A percentile compares a stretch with the other conserved stretches of the same genome.
Conservation (phyloP, 805 yeast species). For the baker's yeast (Saccharomyces cerevisiae) region DNA sequence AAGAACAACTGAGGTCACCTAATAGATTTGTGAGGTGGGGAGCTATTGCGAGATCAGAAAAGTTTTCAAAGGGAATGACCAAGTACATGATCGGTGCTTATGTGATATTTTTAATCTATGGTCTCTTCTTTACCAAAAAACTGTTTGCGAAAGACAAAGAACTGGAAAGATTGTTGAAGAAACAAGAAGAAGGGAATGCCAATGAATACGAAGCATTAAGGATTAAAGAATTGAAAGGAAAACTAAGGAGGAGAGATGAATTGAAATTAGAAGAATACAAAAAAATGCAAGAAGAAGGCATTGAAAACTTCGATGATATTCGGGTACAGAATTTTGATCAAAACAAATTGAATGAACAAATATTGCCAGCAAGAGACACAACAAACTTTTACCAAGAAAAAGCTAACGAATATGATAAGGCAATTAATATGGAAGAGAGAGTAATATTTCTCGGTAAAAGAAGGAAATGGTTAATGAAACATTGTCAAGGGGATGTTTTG, state of each 20-base stretch:
- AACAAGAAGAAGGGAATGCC: slow-evolving; percentile 29
- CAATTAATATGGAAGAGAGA: slow-evolving; percentile 51
- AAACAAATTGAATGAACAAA: slow-evolving; percentile 31
- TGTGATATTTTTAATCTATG: slow-evolving; percentile 46
- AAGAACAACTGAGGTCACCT: slow-evolving; percentile 30
- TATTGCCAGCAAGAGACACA: slow-evolving; percentile 71
- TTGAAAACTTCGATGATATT: slow-evolving; percentile 27
- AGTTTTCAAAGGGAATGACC: slow-evolving; percentile 56
- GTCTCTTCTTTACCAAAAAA: slow-evolving; percentile 59
- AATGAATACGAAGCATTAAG: slow-evolving; percentile 60
- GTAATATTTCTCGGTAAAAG: slow-evolving; percentile 43
- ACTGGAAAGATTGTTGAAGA: slow-evolving; percentile 35
- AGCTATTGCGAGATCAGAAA: slow-evolving; percentile 44
- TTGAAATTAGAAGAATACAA: slow-evolving; percentile 53
- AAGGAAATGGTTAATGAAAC: slow-evolving; percentile 73
- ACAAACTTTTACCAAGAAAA: slow-evolving; percentile 68
- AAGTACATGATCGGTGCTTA: slow-evolving; percentile 56
- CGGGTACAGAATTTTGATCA: slow-evolving; percentile 23
- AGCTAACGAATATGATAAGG: slow-evolving; percentile 75
- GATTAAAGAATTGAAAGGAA: slow-evolving; percentile 51
- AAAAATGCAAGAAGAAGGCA: slow-evolving; percentile 38
- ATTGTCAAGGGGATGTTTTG: slow-evolving; percentile 77
- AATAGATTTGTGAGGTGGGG: slow-evolving; percentile 42
- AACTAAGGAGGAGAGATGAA: slow-evolving; percentile 56
- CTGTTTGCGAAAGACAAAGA: slow-evolving; percentile 59